phyloP scores from a whole-genome alignment of 495 filamentous ascomycete genomes.

The Penicillium dipodomyicola region DNA sequence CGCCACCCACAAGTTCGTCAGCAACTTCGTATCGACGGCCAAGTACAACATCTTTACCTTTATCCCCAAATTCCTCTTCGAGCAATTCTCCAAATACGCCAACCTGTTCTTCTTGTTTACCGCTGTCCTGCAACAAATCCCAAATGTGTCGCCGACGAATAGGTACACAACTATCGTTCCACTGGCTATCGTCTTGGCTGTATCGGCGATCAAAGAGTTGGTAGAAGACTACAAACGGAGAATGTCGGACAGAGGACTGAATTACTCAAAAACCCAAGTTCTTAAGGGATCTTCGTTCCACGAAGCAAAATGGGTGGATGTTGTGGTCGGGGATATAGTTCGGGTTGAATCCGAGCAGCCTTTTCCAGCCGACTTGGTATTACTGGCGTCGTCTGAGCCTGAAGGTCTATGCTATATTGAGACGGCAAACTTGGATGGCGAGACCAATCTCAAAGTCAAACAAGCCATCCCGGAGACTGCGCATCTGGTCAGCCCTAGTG shows the following conservation, averaged over 20 bases:
- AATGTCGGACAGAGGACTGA: slow-evolving; percentile 80
- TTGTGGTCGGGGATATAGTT: slow-evolving; percentile 90
- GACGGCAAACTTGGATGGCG: slow-evolving; percentile 96
- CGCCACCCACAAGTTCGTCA: slow-evolving; percentile 77
- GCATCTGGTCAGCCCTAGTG: slow-evolving; percentile 78
- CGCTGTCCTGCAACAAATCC: slow-evolving; percentile 91
- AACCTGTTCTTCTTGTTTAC: slow-evolving; percentile 99
- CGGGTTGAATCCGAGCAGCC: slow-evolving; percentile 94
- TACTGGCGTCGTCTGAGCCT: slow-evolving; percentile 92
- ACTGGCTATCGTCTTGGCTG: slow-evolving; percentile 79
- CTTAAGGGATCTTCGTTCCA: slow-evolving; percentile 82
- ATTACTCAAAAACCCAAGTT: slow-evolving; percentile 82
- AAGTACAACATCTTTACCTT: slow-evolving; percentile 98
- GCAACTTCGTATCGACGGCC: slow-evolving; percentile 95
- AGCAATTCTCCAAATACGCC: slow-evolving; percentile 99
- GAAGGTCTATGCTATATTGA: slow-evolving; percentile 99
- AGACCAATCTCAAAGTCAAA: slow-evolving; percentile 99
- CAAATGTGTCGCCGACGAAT: slow-evolving; percentile 91
- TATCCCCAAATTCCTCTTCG: slow-evolving; percentile 94
- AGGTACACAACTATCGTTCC: slow-evolving; percentile 94
- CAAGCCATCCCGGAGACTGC: slow-evolving; percentile 95
- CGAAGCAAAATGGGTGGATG: slow-evolving; percentile 88
- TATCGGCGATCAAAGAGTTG: slow-evolving; percentile 92
- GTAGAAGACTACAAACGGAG: slow-evolving; percentile 93
- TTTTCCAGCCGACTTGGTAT: slow-evolving; percentile 90